Base-by-base conservation (phyloP, 2,329 filamentous ascomycete species). In the Hirsutella rhossiliensis region DNA sequence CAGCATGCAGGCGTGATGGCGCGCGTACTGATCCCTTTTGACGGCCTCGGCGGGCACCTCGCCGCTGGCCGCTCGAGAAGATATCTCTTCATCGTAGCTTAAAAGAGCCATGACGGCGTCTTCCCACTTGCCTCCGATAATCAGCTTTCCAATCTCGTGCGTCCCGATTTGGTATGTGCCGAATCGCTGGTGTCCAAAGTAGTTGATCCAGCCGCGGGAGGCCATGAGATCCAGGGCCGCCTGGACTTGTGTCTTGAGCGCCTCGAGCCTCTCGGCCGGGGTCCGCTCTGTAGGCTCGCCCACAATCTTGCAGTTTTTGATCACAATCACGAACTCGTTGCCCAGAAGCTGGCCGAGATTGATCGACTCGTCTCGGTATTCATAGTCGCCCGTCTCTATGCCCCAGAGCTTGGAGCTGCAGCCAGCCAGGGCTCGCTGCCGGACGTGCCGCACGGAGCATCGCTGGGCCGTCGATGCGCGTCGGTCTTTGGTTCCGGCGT, bases 181-280 rank as follows among this genome's bases (percentile, higher is more conserved):
- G 55, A 98, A 98, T 20, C 92, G 81, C 65, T 98, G 92, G n/a
- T 97, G 78, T 9, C 92, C 92, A 57, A 89, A 98, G 67, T 97
- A 98, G 65, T 98, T 98, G 64, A 98, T 81, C 69, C 94, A 98
- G 3, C 92, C 92, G 38, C 82, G 75, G 38, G 78, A 66, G 44
- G 74, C 70, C 52, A 97, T 77, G 49, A 82, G 77, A 37, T 74
- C 67, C 42, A 95, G 67, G 1, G 86, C 72, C 13, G 71, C 61
- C 45, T 71, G 69, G 11, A 80, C 69, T 32, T 73, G 59, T 23
- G 50, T 44, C 43, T 52, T 55, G 38, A 67, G 50, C 30, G 53
- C 50, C 15, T 58, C 52, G 9, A 64, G 51, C 29, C 55, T 56
- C 23, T 62, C 56, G 5, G 50, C 45, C 0, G 56, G 36, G 20